Evolutionary conservation across 768 basidiomycete genomes (phyloP), one percentile per base, ranked within the genome.

Genomic region (Calocera cornea): DNA sequence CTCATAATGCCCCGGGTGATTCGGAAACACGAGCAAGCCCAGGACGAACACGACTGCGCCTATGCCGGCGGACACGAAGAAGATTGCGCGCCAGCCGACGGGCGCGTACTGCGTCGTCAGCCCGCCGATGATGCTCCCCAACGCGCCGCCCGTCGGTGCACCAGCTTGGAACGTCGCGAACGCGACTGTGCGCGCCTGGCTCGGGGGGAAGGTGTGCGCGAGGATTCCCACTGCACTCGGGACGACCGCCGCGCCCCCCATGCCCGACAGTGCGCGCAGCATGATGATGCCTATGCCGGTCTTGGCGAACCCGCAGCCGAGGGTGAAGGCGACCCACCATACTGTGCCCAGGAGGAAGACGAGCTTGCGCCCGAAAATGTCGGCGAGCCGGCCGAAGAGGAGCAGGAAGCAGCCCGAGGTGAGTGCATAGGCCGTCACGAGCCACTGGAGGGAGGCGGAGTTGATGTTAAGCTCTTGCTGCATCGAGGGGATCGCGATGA

Each of bases 121-220:
- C n/a, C 89, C 90, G n/a, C 92, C 91, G 0, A 91, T 69, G 0
- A 85, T 76, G 36, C 80, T 80, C 1, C 93, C 92, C 14, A 92
- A 76, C 0, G 84, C 87, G 0, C 82, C 88, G 0, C 93, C 93
- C 2, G 94, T 73, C 0, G 93, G 92, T 0, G 88, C 90, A 29
- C 94, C 94, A 0, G 91, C 90, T 0, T 87, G 81, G 70, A 93
- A 95, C 0, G 87, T 85, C 0, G 93, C 84, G 69, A 95, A 95
- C 0, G 91, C 93, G 0, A 85, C 75, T 0, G 89, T 85, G 10
- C 93, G 83, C 0, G 86, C 81, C 17, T 79, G 79, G 0, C 87
- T 87, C 0, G 83, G 81, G 1, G 88, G 87, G 74, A 95, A 95
- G 0, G 86, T 79, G 63, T 87, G 82, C 0, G 93, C 92, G 36